A percentile compares a stretch with the other conserved stretches of the same genome.
These are phyloP conservation scores for Salix purpurea DNA, from an alignment of 345 rosid species.

Conservation along the genomic window DNA sequence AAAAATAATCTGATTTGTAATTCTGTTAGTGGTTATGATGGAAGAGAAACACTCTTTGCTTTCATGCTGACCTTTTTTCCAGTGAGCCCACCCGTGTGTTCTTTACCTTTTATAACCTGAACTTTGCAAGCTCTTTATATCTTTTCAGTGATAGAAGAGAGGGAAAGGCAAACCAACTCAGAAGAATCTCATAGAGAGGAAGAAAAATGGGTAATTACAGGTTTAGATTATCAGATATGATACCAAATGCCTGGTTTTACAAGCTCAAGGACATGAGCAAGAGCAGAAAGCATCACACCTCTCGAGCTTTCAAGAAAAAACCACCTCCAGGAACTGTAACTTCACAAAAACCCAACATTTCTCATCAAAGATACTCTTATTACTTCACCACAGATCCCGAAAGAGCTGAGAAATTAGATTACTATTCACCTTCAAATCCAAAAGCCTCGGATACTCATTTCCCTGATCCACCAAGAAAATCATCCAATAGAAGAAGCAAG, in stretches of 20 bases:
- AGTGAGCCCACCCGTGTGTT: slow-evolving; percentile 2
- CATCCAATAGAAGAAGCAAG: slow-evolving; percentile 9
- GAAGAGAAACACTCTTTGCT: not conserved
- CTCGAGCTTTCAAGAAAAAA: slow-evolving; percentile 5
- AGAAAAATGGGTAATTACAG: slow-evolving; percentile 65
- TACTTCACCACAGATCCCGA: slow-evolving; percentile 4
- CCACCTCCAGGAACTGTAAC: not conserved
- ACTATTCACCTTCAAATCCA: slow-evolving; percentile 10
- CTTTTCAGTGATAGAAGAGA: slow-evolving; percentile 12
- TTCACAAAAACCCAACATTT: slow-evolving; percentile 6
- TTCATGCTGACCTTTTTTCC: slow-evolving; percentile 14
- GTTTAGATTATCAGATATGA: slow-evolving; percentile 66
- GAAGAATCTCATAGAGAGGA: not conserved
- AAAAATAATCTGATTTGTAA: not conserved
- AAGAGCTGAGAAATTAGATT: slow-evolving; percentile 33
- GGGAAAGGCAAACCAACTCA: not conserved
- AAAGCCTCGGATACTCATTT: slow-evolving; percentile 19
- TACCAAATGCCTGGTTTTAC: slow-evolving; percentile 85
- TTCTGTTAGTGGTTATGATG: slow-evolving; percentile 4
- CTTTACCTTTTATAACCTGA: not conserved
- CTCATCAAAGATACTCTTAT: slow-evolving; percentile 16
- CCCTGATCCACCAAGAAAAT: slow-evolving; percentile 16
- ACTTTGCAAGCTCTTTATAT: not conserved
- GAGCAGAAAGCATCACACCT: slow-evolving; percentile 7
- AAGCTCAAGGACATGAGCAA: slow-evolving; percentile 62